Evolutionary conservation across 2,329 filamentous ascomycete species (phyloP).

Genomic region (Talaromyces atroroseus): DNA sequence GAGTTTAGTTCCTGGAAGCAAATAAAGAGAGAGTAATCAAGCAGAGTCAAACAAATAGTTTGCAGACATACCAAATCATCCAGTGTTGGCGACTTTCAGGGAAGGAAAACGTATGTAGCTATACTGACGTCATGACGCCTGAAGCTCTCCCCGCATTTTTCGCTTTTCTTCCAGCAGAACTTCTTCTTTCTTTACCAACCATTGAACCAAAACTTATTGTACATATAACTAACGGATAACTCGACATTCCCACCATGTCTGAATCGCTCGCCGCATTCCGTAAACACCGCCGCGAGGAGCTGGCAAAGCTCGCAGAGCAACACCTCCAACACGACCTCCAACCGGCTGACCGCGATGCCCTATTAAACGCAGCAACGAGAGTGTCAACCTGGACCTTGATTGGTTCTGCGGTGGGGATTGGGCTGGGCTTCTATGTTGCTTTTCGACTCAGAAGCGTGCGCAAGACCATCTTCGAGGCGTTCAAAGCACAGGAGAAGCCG

Average conservation of each 20-base stretch:
- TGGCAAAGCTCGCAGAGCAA: conserved; percentile 51
- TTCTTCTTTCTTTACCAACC: neutral
- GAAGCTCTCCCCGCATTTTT: conserved; percentile 1
- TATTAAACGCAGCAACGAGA: conserved; percentile 52
- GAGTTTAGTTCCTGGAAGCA: neutral
- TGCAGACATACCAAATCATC: neutral
- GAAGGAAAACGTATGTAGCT: neutral
- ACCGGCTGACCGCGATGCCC: conserved; percentile 54
- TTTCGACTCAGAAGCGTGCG: conserved; percentile 53
- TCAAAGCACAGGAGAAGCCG: conserved; percentile 57
- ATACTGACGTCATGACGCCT: conserved; percentile 4
- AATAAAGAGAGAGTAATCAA: neutral
- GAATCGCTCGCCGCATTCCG: conserved; percentile 47
- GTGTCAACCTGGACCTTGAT: conserved; percentile 52
- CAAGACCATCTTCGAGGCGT: conserved; percentile 55
- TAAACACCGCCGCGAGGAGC: conserved; percentile 44
- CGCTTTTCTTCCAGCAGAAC: conserved; percentile 13
- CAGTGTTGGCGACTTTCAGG: neutral
- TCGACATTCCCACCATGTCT: conserved; percentile 15
- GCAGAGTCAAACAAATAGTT: neutral
- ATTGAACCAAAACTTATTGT: neutral
- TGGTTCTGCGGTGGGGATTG: conserved; percentile 57
- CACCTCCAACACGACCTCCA: conserved; percentile 55
- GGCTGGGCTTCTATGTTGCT: conserved; percentile 54
- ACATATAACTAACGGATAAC: neutral